Percentiles rank a stretch among this genome's conserved stretches.
Evolutionary conservation across 306 rosid species (phyloP).

Genomic region (Cucurbita pepo): DNA sequence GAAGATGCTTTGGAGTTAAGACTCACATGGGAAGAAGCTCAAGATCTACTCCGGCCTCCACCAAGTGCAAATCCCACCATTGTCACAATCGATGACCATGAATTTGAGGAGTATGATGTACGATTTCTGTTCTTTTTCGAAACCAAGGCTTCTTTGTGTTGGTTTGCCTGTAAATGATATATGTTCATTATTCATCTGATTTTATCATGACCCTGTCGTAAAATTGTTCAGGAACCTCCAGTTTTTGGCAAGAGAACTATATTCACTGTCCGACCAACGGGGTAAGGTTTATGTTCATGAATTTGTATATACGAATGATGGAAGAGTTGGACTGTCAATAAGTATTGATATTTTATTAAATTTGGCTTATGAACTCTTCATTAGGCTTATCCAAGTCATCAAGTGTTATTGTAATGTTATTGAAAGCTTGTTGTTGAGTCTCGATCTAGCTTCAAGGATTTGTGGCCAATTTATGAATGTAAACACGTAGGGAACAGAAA

Average conservation of each 20-base stretch:
- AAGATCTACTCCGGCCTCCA: constrained; percentile 93
- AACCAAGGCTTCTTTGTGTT: not conserved
- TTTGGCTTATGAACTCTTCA: not conserved
- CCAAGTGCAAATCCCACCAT: constrained; percentile 65
- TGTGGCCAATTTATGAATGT: not conserved
- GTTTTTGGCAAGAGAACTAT: constrained; percentile 86
- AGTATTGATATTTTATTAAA: not conserved
- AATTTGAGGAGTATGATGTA: constrained; percentile 93
- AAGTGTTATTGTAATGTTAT: not conserved
- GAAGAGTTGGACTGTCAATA: not conserved
- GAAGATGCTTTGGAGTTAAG: constrained; percentile 79
- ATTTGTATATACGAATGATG: not conserved
- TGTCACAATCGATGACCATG: constrained; percentile 73
- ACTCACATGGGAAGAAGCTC: constrained; percentile 98
- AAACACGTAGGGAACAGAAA: constrained; percentile 25
- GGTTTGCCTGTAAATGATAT: not conserved
- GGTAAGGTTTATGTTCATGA: constrained; percentile 35
- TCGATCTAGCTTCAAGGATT: not conserved
- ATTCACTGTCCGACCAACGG: constrained; percentile 48
- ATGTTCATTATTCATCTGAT: not conserved
- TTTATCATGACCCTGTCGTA: constrained; percentile 11
- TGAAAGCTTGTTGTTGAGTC: not conserved
- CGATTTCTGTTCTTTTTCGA: constrained; percentile 9
- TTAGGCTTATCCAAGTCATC: not conserved
- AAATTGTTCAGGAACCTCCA: constrained; percentile 68